phyloP scores from a whole-genome alignment of 2,329 filamentous ascomycete species.

The Hirsutella thompsonii region DNA sequence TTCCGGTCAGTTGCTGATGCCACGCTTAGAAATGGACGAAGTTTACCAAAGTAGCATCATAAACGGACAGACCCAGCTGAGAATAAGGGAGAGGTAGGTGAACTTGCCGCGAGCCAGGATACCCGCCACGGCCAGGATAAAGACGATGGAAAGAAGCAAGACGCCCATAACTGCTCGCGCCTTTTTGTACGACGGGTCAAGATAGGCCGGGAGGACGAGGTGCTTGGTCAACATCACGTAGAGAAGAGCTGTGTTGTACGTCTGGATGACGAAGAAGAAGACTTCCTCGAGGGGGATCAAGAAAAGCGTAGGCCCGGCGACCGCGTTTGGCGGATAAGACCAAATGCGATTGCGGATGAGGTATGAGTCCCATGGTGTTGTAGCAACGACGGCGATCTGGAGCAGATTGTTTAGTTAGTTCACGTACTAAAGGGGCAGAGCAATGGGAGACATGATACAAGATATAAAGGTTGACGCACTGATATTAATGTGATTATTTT shows the following conservation, averaged over 20 bases:
- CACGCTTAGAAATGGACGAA: too few relatives aligned
- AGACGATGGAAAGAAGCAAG: too few relatives aligned
- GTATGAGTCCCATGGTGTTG: conserved; percentile 67
- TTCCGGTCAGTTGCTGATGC: too few relatives aligned
- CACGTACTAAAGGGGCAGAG: too few relatives aligned
- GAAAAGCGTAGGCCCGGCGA: conserved; percentile 49
- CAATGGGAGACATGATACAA: too few relatives aligned
- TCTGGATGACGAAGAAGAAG: conserved; percentile 69
- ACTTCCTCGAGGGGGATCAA: conserved; percentile 60
- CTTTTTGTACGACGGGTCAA: conserved; percentile 9
- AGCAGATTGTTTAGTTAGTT: too few relatives aligned
- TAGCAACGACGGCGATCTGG: conserved; percentile 44
- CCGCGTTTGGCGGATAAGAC: conserved; percentile 55
- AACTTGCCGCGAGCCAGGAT: too few relatives aligned
- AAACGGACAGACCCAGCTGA: conserved; percentile 57
- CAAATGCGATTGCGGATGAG: conserved; percentile 55
- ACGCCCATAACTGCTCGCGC: too few relatives aligned
- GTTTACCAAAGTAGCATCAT: conserved; percentile 30
- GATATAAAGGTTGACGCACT: background rate
- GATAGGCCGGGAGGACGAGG: conserved; percentile 35
- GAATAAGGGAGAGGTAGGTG: conserved; percentile 16
- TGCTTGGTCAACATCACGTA: conserved; percentile 57
- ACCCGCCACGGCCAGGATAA: background rate
- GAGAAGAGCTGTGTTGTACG: conserved; percentile 56
- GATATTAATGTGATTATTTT: background rate